Percentiles rank a stretch among this genome's conserved stretches.
These are phyloP conservation scores for Calonectria crousiana DNA, from an alignment of 2,329 filamentous ascomycete species.

Conservation along the genomic window DNA sequence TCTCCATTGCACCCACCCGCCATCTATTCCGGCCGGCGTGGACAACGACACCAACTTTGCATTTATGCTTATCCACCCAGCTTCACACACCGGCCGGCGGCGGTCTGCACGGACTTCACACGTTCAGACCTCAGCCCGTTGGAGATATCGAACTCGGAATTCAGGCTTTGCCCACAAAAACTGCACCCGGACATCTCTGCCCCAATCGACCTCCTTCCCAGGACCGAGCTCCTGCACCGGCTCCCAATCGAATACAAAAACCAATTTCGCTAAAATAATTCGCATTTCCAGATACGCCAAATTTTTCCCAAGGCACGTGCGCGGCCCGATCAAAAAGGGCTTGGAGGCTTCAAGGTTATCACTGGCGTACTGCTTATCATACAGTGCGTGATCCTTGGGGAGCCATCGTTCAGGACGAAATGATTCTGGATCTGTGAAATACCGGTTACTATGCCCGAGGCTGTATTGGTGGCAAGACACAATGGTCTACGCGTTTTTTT, in stretches of 20 bases:
- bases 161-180: slow-evolving; percentile 12
- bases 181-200: not conserved
- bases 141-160: not conserved
- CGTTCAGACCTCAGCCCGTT: not conserved
- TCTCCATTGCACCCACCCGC: not conserved
- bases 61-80: not conserved
- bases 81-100: too few relatives aligned
- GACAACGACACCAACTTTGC: not conserved
- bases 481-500: slow-evolving; percentile 5
- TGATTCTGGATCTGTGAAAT: slow-evolving; percentile 15
- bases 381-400: not conserved
- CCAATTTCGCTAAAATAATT: not conserved
- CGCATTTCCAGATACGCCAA: slow-evolving; percentile 9
- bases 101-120: not conserved
- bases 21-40: not conserved
- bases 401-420: slow-evolving; percentile 20
- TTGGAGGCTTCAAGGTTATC: slow-evolving; percentile 13
- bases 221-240: not conserved
- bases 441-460: not conserved
- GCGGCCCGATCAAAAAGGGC: slow-evolving; percentile 1
- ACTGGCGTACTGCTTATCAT: not conserved
- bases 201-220: slow-evolving; percentile 6
- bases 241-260: not conserved
- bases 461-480: slow-evolving; percentile 8
- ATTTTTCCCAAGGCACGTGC: slow-evolving; percentile 9